Percentiles rank a stretch among this genome's conserved stretches.
These are phyloP conservation scores for Chenopodium suecicum DNA, from an alignment of 148 eudicot genomes.

Conservation along the genomic window DNA sequence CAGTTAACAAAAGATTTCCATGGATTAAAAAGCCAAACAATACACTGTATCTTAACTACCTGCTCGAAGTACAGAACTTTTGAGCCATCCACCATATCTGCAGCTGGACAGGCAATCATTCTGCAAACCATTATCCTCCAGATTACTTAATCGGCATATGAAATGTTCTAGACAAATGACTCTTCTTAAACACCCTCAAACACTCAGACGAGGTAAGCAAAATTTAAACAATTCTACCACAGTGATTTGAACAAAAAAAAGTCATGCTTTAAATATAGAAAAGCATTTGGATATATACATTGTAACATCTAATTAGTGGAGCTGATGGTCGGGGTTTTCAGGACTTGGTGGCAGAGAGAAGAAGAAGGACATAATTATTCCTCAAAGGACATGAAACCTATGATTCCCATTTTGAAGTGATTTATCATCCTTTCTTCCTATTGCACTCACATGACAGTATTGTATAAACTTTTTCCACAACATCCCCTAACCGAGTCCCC, in stretches of 20 bases:
- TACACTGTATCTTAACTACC: constrained; percentile 31
- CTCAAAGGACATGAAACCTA: neutral
- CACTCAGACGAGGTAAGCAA: neutral
- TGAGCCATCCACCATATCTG: constrained; percentile 95
- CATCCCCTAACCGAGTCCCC: neutral
- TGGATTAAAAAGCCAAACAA: neutral
- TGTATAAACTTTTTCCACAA: neutral
- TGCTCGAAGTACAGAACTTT: constrained; percentile 86
- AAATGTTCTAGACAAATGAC: neutral
- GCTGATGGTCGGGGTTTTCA: neutral
- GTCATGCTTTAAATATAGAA: neutral
- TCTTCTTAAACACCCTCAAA: neutral
- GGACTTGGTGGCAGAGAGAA: neutral
- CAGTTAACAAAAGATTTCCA: too few relatives aligned
- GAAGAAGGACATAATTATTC: neutral
- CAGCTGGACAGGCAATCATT: constrained; percentile 93
- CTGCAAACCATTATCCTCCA: constrained; percentile 35
- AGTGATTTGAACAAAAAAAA: neutral
- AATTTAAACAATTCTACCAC: neutral
- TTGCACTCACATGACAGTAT: neutral
- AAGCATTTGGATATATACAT: neutral
- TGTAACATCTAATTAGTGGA: too few relatives aligned
- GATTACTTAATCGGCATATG: constrained; percentile 3
- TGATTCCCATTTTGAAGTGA: neutral
- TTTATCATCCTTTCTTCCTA: neutral